These are phyloP conservation scores for Lodderomyces beijingensis DNA, from an alignment of 1,139 yeast genomes.

Conservation along the genomic window DNA sequence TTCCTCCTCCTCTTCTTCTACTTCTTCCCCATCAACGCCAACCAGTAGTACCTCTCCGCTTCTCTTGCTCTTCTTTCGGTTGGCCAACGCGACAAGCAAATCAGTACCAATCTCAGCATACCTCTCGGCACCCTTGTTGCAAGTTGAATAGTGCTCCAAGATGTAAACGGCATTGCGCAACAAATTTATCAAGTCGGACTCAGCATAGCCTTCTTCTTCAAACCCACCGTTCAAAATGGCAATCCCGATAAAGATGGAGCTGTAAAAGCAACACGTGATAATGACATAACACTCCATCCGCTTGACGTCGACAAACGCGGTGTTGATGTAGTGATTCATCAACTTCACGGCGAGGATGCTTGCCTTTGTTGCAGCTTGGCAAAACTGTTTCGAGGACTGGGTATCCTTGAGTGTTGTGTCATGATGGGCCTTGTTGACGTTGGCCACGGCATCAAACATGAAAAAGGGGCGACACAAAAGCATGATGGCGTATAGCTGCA, in stretches of 20 bases:
- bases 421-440: constrained; percentile 8
- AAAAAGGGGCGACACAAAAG: constrained; percentile 45
- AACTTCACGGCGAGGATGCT: constrained; percentile 16
- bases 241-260: constrained; percentile 17
- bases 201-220: constrained; percentile 15
- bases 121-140: constrained; percentile 16
- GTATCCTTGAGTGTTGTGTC: constrained; percentile 7
- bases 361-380: constrained; percentile 16
- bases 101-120: constrained; percentile 15
- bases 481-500: constrained; percentile 38
- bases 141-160: constrained; percentile 14
- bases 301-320: constrained; percentile 11
- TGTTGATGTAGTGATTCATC: constrained; percentile 15
- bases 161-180: constrained; percentile 14
- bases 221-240: constrained; percentile 14
- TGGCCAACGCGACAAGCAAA: constrained; percentile 14
- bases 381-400: constrained; percentile 12
- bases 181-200: constrained; percentile 13
- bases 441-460: constrained; percentile 21
- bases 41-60: background rate
- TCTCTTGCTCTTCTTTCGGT: constrained; percentile 7
- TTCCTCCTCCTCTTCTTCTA: constrained; percentile 4
- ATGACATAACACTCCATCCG: constrained; percentile 17
- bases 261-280: constrained; percentile 16
- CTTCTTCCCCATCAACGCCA: background rate